Conservation (phyloP, 805 yeast genomes). For the Torulaspora gathmanii region DNA sequence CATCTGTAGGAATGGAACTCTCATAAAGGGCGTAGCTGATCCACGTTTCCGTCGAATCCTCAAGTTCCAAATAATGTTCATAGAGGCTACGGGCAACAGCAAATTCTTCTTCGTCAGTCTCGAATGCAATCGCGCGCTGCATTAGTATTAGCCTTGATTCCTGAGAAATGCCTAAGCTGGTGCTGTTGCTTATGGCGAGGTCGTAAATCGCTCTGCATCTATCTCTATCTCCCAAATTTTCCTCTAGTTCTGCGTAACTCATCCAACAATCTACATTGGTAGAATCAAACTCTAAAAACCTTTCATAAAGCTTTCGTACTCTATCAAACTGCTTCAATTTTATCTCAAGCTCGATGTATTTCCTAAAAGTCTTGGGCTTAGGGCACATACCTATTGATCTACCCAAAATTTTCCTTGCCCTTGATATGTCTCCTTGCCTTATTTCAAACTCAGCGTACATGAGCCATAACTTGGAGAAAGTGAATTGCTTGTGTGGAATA, state of each 20-base stretch:
- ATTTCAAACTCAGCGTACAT: conserved; percentile 67
- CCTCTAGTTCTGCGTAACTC: conserved; percentile 65
- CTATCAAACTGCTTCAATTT: conserved; percentile 74
- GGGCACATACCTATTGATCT: conserved; percentile 64
- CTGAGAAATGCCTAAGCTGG: conserved; percentile 20
- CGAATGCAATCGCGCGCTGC: conserved; percentile 49
- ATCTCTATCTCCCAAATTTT: conserved; percentile 58
- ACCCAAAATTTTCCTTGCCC: conserved; percentile 69
- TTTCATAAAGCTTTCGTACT: conserved; percentile 67
- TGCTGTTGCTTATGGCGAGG: conserved; percentile 39
- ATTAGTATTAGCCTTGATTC: conserved; percentile 28
- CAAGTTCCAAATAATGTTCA: conserved; percentile 37
- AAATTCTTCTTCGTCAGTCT: conserved; percentile 56
- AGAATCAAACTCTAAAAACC: conserved; percentile 40
- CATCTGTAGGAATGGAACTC: conserved; percentile 53
- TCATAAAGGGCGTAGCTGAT: conserved; percentile 68
- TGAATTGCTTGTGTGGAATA: conserved; percentile 56
- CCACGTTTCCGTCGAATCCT: conserved; percentile 46
- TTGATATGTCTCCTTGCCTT: conserved; percentile 47
- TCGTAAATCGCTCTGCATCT: conserved; percentile 62
- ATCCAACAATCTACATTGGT: conserved; percentile 44
- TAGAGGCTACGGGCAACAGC: conserved; percentile 51
- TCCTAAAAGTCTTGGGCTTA: conserved; percentile 51
- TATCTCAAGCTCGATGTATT: conserved; percentile 65
- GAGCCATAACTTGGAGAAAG: conserved; percentile 73